Evolutionary conservation across 2,329 filamentous ascomycete genomes (phyloP).

Genomic region (Incumbomyces lentus): DNA sequence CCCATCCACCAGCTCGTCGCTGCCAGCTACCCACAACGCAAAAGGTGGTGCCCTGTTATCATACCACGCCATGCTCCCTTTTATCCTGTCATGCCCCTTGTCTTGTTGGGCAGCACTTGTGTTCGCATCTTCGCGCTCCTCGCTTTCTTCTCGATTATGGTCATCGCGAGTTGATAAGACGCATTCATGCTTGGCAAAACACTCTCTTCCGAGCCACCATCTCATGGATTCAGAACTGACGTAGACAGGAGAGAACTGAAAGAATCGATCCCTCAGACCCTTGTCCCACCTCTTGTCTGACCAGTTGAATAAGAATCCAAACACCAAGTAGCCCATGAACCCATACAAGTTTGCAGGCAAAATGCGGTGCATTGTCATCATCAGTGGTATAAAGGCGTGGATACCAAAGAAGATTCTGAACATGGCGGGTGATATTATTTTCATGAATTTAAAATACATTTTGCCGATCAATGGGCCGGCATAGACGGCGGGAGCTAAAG

Average conservation of each 20-base stretch:
- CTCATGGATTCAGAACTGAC: constrained; percentile 83
- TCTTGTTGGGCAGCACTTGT: neutral
- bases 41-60: constrained; percentile 68
- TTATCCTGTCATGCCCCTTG: constrained; percentile 3
- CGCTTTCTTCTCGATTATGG: constrained; percentile 34
- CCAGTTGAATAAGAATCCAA: constrained; percentile 85
- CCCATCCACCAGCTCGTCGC: constrained; percentile 78
- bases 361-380: constrained; percentile 70
- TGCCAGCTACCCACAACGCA: constrained; percentile 77
- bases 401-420: constrained; percentile 83
- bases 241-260: constrained; percentile 86
- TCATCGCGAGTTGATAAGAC: constrained; percentile 72
- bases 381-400: constrained; percentile 84
- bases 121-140: constrained; percentile 10
- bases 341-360: constrained; percentile 63
- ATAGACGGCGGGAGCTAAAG: constrained; percentile 80
- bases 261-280: constrained; percentile 67
- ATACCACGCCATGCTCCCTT: constrained; percentile 60
- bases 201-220: constrained; percentile 87
- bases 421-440: constrained; percentile 60
- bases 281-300: constrained; percentile 75
- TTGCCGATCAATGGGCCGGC: constrained; percentile 77
- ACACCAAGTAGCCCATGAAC: constrained; percentile 75
- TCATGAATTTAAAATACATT: constrained; percentile 88
- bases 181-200: constrained; percentile 76